Conservation (phyloP, 768 basidiomycete genomes). For the Amyloporia xantha region DNA sequence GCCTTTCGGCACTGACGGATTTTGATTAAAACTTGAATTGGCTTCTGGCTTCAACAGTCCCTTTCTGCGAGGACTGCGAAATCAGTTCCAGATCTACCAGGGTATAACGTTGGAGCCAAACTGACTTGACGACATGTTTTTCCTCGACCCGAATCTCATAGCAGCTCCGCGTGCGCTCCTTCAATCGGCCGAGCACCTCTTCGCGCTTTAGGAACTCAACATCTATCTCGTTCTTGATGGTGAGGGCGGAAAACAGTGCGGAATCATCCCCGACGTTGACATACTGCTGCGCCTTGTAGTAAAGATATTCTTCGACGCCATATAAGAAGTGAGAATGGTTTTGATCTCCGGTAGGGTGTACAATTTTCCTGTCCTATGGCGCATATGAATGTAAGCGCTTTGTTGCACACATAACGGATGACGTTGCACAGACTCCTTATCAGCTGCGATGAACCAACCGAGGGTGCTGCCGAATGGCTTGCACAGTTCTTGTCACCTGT, state of each 20-base stretch:
- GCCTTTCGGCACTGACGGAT: constrained; percentile 73
- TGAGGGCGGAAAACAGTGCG: constrained; percentile 24
- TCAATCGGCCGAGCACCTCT: constrained; percentile 47
- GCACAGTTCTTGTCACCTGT: constrained; percentile 62
- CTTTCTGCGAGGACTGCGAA: constrained; percentile 50
- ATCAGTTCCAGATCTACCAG: neutral
- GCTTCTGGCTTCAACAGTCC: constrained; percentile 64
- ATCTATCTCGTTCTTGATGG: constrained; percentile 22
- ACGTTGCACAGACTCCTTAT: constrained; percentile 46
- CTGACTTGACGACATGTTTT: constrained; percentile 57
- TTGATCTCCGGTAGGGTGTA: constrained; percentile 56
- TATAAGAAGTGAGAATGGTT: constrained; percentile 53
- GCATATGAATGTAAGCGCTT: too few species aligned
- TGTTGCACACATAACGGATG: too few species aligned
- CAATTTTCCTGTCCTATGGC: constrained; percentile 43
- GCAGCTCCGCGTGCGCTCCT: constrained; percentile 72
- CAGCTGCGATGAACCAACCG: constrained; percentile 56
- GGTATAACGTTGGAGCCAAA: neutral
- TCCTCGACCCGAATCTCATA: constrained; percentile 54
- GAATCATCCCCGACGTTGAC: constrained; percentile 54
- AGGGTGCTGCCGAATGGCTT: constrained; percentile 59
- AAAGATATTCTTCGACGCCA: constrained; percentile 51
- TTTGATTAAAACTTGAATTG: constrained; percentile 66
- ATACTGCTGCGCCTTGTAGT: constrained; percentile 62
- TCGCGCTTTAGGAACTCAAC: constrained; percentile 61